A percentile compares a stretch with the other conserved stretches of the same genome.
Conservation (phyloP, 169 alveolate genomes). For the Plasmodium coatneyi region DNA sequence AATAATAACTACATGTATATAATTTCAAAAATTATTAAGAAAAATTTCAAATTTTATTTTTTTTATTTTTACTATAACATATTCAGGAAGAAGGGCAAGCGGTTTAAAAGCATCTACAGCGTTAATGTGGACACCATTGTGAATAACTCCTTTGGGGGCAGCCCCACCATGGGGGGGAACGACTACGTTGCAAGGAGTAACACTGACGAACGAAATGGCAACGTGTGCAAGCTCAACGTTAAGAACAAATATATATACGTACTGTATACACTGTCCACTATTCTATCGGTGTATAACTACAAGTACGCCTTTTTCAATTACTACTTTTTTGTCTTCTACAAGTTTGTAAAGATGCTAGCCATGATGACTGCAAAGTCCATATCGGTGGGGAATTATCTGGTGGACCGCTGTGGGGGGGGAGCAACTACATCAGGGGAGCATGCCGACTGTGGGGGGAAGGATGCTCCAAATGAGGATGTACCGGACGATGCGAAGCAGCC, state of each 20-base stretch:
- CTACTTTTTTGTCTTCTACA: slow-evolving; percentile 46
- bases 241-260: slow-evolving; percentile 62
- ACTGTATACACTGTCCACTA: slow-evolving; percentile 30
- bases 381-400: neutral
- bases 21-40: slow-evolving; percentile 44
- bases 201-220: neutral
- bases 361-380: slow-evolving; percentile 3
- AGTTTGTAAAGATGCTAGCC: slow-evolving; percentile 39
- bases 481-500: neutral
- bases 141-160: neutral
- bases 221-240: slow-evolving; percentile 11
- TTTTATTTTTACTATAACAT: slow-evolving; percentile 54
- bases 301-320: slow-evolving; percentile 61
- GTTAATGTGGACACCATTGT: slow-evolving; percentile 8
- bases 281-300: slow-evolving; percentile 42
- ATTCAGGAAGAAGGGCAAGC: slow-evolving; percentile 31
- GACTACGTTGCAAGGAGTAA: neutral
- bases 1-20: slow-evolving; percentile 36
- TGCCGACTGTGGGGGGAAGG: neutral
- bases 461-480: neutral
- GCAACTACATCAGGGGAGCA: neutral
- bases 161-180: neutral
- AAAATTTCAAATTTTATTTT: slow-evolving; percentile 61
- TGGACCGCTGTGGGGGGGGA: neutral
- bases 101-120: slow-evolving; percentile 42